Percentiles rank a stretch among this genome's conserved stretches.
Evolutionary conservation across 768 basidiomycete species (phyloP).

Genomic region (Phallus indusiatus): DNA sequence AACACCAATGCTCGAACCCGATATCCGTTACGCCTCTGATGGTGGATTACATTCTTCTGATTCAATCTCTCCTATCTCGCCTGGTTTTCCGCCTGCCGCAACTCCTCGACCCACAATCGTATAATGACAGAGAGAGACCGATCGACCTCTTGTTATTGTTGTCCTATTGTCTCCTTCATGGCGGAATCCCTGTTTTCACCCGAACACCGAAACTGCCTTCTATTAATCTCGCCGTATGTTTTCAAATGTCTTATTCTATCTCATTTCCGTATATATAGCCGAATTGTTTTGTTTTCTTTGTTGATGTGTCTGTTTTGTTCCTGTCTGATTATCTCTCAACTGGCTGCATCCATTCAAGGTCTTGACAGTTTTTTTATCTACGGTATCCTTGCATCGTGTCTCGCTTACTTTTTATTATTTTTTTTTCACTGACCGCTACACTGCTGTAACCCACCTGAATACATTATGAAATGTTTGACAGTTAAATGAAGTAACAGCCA

Average conservation of each 20-base stretch:
- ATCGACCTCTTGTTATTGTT: background rate
- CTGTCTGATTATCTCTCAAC: background rate
- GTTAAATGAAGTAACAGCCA: background rate
- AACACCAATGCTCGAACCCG: slow-evolving; percentile 11
- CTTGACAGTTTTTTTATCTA: background rate
- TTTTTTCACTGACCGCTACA: slow-evolving; percentile 14
- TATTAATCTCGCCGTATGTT: too few species aligned
- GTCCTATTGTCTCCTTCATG: background rate
- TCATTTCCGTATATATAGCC: slow-evolving; percentile 12
- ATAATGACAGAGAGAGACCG: background rate
- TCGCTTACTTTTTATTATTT: background rate
- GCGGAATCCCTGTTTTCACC: background rate
- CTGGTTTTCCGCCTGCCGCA: slow-evolving; percentile 52
- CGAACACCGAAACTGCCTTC: too few species aligned
- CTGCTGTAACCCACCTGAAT: slow-evolving; percentile 7
- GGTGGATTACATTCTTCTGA: slow-evolving; percentile 18
- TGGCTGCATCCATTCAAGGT: background rate
- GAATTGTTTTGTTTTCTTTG: slow-evolving; percentile 16
- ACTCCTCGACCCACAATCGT: slow-evolving; percentile 20
- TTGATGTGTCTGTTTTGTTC: slow-evolving; percentile 12
- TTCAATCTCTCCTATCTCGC: slow-evolving; percentile 65
- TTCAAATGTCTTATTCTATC: background rate
- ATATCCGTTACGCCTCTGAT: slow-evolving; percentile 13
- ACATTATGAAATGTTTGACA: background rate
- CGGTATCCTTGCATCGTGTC: background rate